Evolutionary conservation across 179 eudicot species (phyloP).

Genomic region (Corrigiola litoralis): DNA sequence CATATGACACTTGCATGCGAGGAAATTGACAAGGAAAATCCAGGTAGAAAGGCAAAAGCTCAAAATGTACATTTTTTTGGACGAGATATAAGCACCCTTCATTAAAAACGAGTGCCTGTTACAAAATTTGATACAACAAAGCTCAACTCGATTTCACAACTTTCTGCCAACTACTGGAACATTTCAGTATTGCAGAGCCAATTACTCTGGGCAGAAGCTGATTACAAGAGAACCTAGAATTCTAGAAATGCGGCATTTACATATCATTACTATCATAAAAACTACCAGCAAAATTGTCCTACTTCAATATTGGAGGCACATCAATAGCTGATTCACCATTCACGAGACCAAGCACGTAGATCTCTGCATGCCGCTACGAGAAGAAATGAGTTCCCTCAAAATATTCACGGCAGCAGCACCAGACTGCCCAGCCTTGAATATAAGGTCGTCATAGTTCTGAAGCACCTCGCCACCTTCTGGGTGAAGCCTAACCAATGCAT

Average conservation of each 20-base stretch:
- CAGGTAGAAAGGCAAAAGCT: too few relatives aligned
- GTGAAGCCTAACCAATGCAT: conserved; percentile 38
- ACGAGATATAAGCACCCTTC: too few relatives aligned
- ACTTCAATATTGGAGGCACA: background rate
- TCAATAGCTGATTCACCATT: background rate
- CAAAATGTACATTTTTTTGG: too few relatives aligned
- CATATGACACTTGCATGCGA: too few relatives aligned
- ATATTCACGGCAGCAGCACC: background rate
- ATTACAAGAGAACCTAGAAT: too few relatives aligned
- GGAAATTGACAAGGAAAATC: too few relatives aligned
- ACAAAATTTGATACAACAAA: too few relatives aligned
- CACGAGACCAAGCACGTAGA: conserved; percentile 3
- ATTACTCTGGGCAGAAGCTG: too few relatives aligned
- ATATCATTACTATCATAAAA: too few relatives aligned
- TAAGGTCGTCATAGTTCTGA: background rate
- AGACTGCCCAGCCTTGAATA: conserved; percentile 3
- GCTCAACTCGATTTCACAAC: background rate
- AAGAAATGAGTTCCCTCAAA: conserved; percentile 14
- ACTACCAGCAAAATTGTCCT: background rate
- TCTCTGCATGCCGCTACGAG: conserved; percentile 16
- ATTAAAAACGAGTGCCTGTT: too few relatives aligned
- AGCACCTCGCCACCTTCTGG: conserved; percentile 18
- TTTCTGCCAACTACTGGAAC: background rate
- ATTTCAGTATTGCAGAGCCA: too few relatives aligned
- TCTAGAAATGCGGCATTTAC: too few relatives aligned